A percentile compares a stretch with the other conserved stretches of the same genome.
phyloP scores from a whole-genome alignment of 2,329 filamentous ascomycete species.

The Neoarthrinium moseri region DNA sequence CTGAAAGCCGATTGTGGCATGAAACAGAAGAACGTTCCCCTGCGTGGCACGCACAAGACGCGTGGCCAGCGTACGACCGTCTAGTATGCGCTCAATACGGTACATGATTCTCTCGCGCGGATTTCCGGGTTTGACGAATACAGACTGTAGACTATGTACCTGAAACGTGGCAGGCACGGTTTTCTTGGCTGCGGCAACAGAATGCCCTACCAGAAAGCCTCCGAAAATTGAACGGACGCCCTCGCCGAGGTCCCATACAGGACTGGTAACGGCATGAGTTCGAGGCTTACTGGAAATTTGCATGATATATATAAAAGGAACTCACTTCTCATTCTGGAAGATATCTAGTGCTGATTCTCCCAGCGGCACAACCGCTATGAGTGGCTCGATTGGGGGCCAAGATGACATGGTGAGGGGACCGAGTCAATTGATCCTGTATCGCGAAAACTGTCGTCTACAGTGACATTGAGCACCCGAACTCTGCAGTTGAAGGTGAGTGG shows the following conservation, averaged over 20 bases:
- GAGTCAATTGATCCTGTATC: too few species aligned
- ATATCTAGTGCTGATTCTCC: not conserved
- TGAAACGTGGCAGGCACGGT: slow-evolving; percentile 9
- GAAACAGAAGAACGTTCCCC: slow-evolving; percentile 1
- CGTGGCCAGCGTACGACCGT: slow-evolving; percentile 9
- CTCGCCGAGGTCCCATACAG: slow-evolving; percentile 4
- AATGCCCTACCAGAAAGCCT: slow-evolving; percentile 11
- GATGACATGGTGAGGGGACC: too few species aligned
- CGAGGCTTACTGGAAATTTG: not conserved
- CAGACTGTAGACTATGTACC: slow-evolving; percentile 10
- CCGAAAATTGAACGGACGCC: slow-evolving; percentile 8
- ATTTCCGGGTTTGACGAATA: slow-evolving; percentile 7
- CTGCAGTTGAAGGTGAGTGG: too few species aligned
- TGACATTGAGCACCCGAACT: not conserved
- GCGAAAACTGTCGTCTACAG: not conserved
- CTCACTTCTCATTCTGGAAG: not conserved
- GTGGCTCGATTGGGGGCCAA: not conserved
- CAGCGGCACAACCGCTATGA: not conserved
- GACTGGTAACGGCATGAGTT: not conserved
- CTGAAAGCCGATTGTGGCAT: slow-evolving; percentile 10
- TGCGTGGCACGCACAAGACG: slow-evolving; percentile 10
- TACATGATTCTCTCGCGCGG: not conserved
- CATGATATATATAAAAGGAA: not conserved
- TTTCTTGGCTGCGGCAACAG: slow-evolving; percentile 10
- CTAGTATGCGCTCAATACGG: slow-evolving; percentile 10